phyloP scores from a whole-genome alignment of 1,139 yeast genomes.

The Lodderomyces jiufengensis region DNA sequence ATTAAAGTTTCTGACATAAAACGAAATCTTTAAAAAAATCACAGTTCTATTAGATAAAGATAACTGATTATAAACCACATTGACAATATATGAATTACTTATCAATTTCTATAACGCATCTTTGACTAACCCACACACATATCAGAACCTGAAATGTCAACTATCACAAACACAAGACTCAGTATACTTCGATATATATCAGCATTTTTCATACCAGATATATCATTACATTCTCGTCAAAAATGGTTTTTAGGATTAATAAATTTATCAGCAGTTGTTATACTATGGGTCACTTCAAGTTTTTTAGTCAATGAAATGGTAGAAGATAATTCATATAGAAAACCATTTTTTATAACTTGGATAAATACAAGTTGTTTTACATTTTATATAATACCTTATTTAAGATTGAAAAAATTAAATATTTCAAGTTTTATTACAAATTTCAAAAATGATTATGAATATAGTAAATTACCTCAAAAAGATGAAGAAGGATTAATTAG shows the following conservation, averaged over 20 bases:
- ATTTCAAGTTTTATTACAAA: constrained; percentile 21
- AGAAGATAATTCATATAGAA: constrained; percentile 66
- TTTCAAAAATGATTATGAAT: constrained; percentile 21
- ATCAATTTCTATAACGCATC: too few relatives aligned
- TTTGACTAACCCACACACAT: too few relatives aligned
- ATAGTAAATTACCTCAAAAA: constrained; percentile 6
- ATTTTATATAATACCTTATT: constrained; percentile 69
- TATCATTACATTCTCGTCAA: constrained; percentile 22
- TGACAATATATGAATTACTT: too few relatives aligned
- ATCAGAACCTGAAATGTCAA: too few relatives aligned
- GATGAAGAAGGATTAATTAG: constrained; percentile 16
- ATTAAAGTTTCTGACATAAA: too few relatives aligned
- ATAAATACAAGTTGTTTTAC: constrained; percentile 82
- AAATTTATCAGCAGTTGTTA: constrained; percentile 68
- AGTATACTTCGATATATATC: constrained; percentile 12
- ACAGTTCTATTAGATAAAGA: not conserved
- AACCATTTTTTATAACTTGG: constrained; percentile 93
- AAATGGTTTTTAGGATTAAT: constrained; percentile 76
- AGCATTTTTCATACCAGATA: constrained; percentile 17
- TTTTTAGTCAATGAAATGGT: constrained; percentile 73
- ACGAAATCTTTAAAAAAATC: too few relatives aligned
- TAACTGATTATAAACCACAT: too few relatives aligned
- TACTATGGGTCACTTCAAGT: constrained; percentile 86
- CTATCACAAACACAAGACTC: constrained; percentile 9
- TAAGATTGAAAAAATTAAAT: constrained; percentile 23